Conservation (phyloP, 768 basidiomycete species). For the Termitomyces sp. region DNA sequence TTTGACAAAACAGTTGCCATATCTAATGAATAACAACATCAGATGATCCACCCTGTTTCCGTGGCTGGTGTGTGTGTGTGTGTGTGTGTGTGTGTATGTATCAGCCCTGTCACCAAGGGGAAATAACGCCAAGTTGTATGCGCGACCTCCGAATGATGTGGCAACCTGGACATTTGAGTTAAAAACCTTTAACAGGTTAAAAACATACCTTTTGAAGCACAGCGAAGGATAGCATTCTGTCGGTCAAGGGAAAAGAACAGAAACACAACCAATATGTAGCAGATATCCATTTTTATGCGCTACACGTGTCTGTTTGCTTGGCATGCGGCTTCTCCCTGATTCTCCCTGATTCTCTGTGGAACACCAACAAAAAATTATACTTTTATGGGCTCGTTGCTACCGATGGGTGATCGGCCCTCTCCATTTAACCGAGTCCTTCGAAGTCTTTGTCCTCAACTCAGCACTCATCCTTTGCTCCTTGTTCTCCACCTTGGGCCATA, state of each 20-base stretch:
- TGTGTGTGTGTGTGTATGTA: not conserved
- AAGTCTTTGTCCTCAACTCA: not conserved
- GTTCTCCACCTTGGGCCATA: not conserved
- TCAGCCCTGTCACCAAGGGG: not conserved
- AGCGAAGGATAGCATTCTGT: not conserved
- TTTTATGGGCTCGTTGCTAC: conserved; percentile 9
- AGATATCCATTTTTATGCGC: not conserved
- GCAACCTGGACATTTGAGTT: not conserved
- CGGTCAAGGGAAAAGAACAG: no score
- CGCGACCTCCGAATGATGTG: not conserved
- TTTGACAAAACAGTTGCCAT: not conserved
- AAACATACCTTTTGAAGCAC: not conserved
- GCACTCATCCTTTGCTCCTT: not conserved
- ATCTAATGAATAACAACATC: not conserved
- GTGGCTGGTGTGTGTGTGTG: no score
- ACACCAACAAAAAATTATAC: not conserved
- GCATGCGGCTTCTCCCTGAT: not conserved
- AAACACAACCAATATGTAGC: not conserved
- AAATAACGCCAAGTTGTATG: not conserved
- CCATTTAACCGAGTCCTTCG: conserved; percentile 3
- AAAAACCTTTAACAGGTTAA: not conserved
- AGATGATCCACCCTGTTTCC: not conserved
- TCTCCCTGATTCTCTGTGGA: not conserved
- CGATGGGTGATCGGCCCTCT: conserved; percentile 10
- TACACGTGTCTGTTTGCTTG: not conserved